Percentiles rank a stretch among this genome's conserved stretches.
Evolutionary conservation across 2,329 filamentous ascomycete genomes (phyloP).

Genomic region (Phyllosticta ampelicida): DNA sequence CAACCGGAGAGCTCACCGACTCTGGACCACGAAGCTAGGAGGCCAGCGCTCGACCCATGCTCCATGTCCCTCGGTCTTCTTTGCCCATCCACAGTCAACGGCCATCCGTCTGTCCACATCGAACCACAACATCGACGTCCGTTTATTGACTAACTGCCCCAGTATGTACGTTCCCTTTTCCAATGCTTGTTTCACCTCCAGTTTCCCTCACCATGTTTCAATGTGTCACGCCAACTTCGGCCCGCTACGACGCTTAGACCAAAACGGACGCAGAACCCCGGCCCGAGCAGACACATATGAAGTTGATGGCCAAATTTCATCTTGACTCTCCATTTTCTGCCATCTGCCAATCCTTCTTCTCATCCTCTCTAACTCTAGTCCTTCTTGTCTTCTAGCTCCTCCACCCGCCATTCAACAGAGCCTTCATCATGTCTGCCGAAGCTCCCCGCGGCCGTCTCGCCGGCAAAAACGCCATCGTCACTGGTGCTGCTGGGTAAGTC

Average conservation of each 20-base stretch:
- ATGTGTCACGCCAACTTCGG: background rate
- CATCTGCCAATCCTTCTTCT: slow-evolving; percentile 1
- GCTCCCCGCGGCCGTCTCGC: slow-evolving; percentile 39
- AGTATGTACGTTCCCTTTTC: background rate
- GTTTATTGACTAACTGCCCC: background rate
- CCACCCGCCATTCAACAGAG: slow-evolving; percentile 11
- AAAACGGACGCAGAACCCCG: background rate
- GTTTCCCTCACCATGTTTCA: background rate
- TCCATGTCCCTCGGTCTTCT: background rate
- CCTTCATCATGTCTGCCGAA: slow-evolving; percentile 25
- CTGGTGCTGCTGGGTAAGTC: slow-evolving; percentile 72
- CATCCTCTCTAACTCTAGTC: slow-evolving; percentile 17
- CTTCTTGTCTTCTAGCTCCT: slow-evolving; percentile 13
- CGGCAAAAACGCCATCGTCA: slow-evolving; percentile 65
- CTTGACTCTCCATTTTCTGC: background rate
- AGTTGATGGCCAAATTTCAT: background rate
- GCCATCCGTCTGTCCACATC: background rate
- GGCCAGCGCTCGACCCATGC: background rate
- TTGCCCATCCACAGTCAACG: background rate
- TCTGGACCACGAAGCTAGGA: background rate
- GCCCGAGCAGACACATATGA: background rate
- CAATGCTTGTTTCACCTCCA: background rate
- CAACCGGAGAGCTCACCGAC: background rate
- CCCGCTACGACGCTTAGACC: background rate
- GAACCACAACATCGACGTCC: background rate